These are phyloP conservation scores for Taiozyma sp. DNA, from an alignment of 1,139 yeast species.

Conservation along the genomic window DNA sequence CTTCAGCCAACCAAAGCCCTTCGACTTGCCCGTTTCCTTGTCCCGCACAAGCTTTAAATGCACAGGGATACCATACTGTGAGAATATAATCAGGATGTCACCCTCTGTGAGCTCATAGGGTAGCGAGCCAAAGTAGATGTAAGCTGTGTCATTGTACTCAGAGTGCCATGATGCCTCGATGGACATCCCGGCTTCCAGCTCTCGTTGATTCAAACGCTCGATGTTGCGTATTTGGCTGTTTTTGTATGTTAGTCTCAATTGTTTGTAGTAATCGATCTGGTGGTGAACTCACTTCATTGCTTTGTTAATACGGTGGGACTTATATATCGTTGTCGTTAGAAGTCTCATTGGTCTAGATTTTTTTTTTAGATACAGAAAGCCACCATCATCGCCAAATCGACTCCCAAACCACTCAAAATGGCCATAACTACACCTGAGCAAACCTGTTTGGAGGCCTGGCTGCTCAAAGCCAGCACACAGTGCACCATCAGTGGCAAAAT, in stretches of 20 bases:
- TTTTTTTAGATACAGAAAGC: not conserved
- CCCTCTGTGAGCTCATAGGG: constrained; percentile 61
- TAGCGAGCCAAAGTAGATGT: constrained; percentile 62
- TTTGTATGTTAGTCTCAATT: not conserved
- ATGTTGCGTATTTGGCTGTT: constrained; percentile 34
- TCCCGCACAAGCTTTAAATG: constrained; percentile 72
- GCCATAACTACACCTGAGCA: not conserved
- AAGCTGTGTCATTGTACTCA: constrained; percentile 69
- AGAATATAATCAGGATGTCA: constrained; percentile 72
- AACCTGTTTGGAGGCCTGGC: not conserved
- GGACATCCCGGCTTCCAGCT: constrained; percentile 54
- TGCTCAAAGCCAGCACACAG: not conserved
- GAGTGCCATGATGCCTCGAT: constrained; percentile 82
- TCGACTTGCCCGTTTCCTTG: constrained; percentile 57
- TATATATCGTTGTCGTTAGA: too few species aligned
- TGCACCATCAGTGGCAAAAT: constrained; percentile 8
- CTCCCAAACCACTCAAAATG: not conserved
- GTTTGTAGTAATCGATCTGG: not conserved
- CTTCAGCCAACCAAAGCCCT: constrained; percentile 78
- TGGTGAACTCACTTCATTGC: not conserved
- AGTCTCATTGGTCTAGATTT: too few species aligned
- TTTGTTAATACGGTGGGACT: not conserved
- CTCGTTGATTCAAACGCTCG: constrained; percentile 59
- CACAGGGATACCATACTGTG: constrained; percentile 87
- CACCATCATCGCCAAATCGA: too few species aligned